Percentiles rank a stretch among this genome's conserved stretches.
Evolutionary conservation across 306 rosid species (phyloP).

Genomic region (Cucurbita argyrosperma): DNA sequence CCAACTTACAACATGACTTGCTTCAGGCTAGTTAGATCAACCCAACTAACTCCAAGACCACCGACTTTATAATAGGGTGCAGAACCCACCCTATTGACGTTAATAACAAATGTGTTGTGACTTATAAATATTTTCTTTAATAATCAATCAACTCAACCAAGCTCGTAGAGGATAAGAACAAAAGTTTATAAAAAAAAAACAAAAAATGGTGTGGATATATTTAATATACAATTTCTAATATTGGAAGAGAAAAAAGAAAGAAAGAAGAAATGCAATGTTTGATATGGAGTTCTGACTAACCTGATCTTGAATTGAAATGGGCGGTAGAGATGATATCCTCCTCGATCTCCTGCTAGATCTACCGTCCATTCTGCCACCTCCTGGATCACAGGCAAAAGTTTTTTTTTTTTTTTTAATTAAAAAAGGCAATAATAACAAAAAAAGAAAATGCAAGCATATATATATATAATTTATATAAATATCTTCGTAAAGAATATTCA

Average conservation of each 20-base stretch:
- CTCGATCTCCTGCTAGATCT: constrained; percentile 21
- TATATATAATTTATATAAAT: constrained; percentile 9
- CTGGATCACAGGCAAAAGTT: constrained; percentile 4
- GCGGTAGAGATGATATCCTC: constrained; percentile 26
- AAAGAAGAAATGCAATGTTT: background rate
- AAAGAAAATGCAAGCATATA: background rate
- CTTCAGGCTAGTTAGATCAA: too few relatives aligned
- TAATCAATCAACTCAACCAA: too few relatives aligned
- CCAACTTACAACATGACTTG: too few relatives aligned
- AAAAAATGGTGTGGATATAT: background rate
- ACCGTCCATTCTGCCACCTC: constrained; percentile 8
- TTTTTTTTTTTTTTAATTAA: too few relatives aligned
- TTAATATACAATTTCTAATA: background rate
- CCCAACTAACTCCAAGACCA: too few relatives aligned
- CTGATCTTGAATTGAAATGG: constrained; percentile 42
- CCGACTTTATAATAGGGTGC: too few relatives aligned
- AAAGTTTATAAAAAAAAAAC: background rate
- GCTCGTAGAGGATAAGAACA: background rate
- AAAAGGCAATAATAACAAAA: background rate
- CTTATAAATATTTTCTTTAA: too few relatives aligned
- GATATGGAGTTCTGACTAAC: constrained; percentile 8
- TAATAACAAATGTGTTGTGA: too few relatives aligned
- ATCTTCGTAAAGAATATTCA: constrained; percentile 22
- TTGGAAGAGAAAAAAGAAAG: background rate
- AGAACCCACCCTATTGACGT: too few relatives aligned